Base-by-base conservation (phyloP, 345 rosid genomes). In the Rhodamnia rubescens region DNA sequence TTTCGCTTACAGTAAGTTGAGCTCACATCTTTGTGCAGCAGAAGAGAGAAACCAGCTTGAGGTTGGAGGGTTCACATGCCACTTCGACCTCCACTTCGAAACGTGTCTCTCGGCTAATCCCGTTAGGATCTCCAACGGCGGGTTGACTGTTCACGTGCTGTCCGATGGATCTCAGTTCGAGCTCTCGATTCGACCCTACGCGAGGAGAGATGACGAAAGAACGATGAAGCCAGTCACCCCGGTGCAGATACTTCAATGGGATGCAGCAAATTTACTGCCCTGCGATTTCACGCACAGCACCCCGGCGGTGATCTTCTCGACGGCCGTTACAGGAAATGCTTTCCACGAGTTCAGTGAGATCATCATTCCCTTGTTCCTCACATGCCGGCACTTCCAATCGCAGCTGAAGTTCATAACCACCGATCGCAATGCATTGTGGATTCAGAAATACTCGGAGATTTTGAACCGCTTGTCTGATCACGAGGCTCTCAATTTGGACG, bases 261-360 rank as follows among this genome's bases (percentile, higher is more conserved):
- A 85, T 5, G 52, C 13, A 57, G 56, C 52, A 18, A 27, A 24
- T 26, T 53, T 74, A 9, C 91, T 89, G 5, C 56, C 87, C 36
- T 90, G 92, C 53, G 40, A 56, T 26, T 58, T 82, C 84, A 89
- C 54, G 1, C 90, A 89, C 58, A 54, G 90, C 54, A 85, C 83
- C 51, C 86, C 92, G 0, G 91, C 87, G 10, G 83, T 91, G 50
- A 82, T 92, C n/a, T 91, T 91, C 89, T 92, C 92, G n/a, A 53
- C 88, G 1, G 91, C 85, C 5, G 91, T 87, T 81, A 27, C 88
- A 0, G 90, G 91, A 36, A 92, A 91, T 82, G 44, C 81, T 10
- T 92, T 87, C 85, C 95, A 91, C 42, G 92, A 89, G 81, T 83
- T 90, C 75, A 88, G 88, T 56, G 93, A 92, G 74, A 82, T 91